Conservation (phyloP, 192 early-diverging fungal species). For the Paraglomus brasilianum region DNA sequence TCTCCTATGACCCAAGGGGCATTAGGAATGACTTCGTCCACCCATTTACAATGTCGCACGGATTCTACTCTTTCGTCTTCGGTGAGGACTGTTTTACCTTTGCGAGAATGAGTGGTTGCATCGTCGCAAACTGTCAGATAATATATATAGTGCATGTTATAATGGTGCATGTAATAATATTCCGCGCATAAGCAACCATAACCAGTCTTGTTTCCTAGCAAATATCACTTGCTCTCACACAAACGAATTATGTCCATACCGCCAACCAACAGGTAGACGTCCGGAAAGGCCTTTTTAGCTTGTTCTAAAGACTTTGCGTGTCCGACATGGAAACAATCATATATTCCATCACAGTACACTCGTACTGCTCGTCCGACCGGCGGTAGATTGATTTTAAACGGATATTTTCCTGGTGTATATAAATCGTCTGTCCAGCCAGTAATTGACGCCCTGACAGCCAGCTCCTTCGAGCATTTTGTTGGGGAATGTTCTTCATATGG, state of each 20-base stretch:
- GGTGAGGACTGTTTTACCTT: conserved; percentile 80
- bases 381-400: conserved; percentile 57
- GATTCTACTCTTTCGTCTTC: conserved; percentile 77
- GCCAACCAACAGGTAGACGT: conserved; percentile 76
- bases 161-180: not conserved
- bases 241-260: conserved; percentile 34
- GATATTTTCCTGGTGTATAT: not conserved
- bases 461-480: no score
- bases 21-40: conserved; percentile 72
- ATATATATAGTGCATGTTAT: not conserved
- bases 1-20: conserved; percentile 79
- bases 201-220: not conserved
- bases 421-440: no score
- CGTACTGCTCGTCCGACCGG: conserved; percentile 70
- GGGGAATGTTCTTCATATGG: no score
- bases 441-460: no score
- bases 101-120: conserved; percentile 68
- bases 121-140: conserved; percentile 62
- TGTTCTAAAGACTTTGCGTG: conserved; percentile 80
- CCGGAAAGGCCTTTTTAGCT: conserved; percentile 76
- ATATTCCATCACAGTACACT: conserved; percentile 87
- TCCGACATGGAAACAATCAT: conserved; percentile 82
- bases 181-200: not conserved
- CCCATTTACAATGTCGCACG: conserved; percentile 82
- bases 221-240: not conserved